These are phyloP conservation scores for Cryptococcus sp. DNA, from an alignment of 1,284 basidiomycete species.

Conservation along the genomic window DNA sequence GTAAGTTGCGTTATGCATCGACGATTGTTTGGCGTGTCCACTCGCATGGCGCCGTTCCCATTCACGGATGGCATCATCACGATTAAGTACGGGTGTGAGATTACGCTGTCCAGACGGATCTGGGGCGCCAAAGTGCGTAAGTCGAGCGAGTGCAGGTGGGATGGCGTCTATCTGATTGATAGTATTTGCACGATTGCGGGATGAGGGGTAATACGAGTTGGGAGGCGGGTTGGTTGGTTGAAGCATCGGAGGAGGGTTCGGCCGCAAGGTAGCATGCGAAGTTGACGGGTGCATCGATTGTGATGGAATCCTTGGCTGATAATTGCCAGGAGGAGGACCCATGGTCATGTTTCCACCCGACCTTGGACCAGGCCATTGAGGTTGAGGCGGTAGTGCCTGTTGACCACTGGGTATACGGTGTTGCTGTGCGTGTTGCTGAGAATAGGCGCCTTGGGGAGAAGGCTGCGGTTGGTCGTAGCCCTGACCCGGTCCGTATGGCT, in stretches of 20 bases:
- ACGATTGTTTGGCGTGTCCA: constrained; percentile 34
- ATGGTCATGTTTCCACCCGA: constrained; percentile 2
- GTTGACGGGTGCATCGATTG: constrained; percentile 15
- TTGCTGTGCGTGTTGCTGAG: constrained; percentile 15
- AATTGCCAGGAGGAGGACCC: constrained; percentile 22
- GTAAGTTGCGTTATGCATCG: constrained; percentile 58
- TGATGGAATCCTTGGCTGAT: constrained; percentile 30
- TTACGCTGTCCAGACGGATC: constrained; percentile 67
- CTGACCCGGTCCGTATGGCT: constrained; percentile 24
- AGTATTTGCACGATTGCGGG: constrained; percentile 73
- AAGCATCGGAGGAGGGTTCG: constrained; percentile 18
- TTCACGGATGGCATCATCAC: constrained; percentile 82
- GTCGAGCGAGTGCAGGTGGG: constrained; percentile 80
- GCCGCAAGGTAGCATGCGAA: constrained; percentile 22
- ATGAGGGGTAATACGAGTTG: constrained; percentile 63
- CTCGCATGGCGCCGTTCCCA: constrained; percentile 66
- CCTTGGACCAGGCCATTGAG: neutral
- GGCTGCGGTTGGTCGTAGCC: constrained; percentile 20
- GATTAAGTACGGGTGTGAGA: constrained; percentile 79
- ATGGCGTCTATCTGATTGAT: constrained; percentile 80
- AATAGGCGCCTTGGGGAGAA: neutral
- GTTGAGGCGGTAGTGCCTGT: constrained; percentile 12
- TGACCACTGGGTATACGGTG: constrained; percentile 5
- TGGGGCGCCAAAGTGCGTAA: constrained; percentile 77
- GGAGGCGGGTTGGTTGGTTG: constrained; percentile 49